Percentiles rank a stretch among this genome's conserved stretches.
phyloP scores from a whole-genome alignment of 2,329 filamentous ascomycete genomes.

The Diaporthe nobilis region DNA sequence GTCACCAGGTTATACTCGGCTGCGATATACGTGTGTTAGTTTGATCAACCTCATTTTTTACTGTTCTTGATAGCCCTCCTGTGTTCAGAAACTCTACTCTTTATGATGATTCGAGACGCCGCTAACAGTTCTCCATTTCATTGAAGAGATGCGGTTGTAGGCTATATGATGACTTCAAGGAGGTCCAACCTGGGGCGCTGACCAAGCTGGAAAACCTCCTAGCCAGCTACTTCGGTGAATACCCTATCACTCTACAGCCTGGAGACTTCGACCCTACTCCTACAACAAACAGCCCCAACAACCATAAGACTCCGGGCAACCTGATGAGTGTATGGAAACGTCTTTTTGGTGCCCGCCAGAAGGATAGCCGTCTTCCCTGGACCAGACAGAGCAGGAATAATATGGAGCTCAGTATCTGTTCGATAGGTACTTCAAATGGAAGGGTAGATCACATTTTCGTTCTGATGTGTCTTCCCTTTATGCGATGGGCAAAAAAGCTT shows the following conservation, averaged over 20 bases:
- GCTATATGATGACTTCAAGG: slow-evolving; percentile 30
- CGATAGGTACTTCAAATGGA: background rate
- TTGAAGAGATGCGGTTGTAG: slow-evolving; percentile 27
- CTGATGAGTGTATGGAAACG: background rate
- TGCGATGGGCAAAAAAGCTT: slow-evolving; percentile 39
- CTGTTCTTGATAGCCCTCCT: background rate
- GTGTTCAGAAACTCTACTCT: fast-evolving
- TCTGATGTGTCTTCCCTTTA: slow-evolving; percentile 42
- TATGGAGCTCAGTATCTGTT: background rate
- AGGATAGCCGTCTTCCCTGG: background rate
- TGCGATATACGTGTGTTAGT: slow-evolving; percentile 36
- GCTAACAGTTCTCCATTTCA: background rate
- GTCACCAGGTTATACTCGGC: background rate
- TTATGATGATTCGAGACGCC: too few species aligned
- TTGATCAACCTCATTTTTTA: too few species aligned
- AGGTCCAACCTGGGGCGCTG: background rate
- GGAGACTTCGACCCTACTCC: background rate
- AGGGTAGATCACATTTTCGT: slow-evolving; percentile 37
- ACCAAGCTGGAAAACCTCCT: background rate
- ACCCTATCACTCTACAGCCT: background rate
- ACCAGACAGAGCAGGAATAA: background rate
- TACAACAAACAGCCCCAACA: background rate
- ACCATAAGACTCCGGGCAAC: too few species aligned
- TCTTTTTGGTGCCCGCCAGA: background rate
- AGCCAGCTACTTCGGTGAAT: background rate